phyloP scores from a whole-genome alignment of 176 grass and related monocot genomes.

The barley (Hordeum vulgare) region DNA sequence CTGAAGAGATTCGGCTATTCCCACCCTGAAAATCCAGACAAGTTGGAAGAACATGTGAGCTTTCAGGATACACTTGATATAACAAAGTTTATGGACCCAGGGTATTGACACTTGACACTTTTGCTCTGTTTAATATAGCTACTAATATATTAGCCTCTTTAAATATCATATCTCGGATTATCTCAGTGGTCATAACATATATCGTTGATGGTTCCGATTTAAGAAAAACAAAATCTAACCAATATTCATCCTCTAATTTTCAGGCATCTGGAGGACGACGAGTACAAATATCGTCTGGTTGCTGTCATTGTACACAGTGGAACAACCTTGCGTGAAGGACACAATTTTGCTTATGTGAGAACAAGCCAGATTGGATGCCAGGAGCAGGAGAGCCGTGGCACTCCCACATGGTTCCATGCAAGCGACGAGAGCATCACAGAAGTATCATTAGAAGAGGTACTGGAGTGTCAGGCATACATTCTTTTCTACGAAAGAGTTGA shows the following conservation, averaged over 20 bases:
- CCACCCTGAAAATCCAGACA: neutral
- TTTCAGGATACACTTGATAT: conserved; percentile 54
- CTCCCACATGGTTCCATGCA: conserved; percentile 39
- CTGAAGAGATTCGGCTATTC: conserved; percentile 49
- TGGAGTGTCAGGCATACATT: conserved; percentile 51
- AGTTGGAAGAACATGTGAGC: conserved; percentile 32
- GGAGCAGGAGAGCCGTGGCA: neutral
- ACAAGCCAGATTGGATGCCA: neutral
- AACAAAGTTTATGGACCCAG: conserved; percentile 26
- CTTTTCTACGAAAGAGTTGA: conserved; percentile 59
- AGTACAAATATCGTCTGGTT: conserved; percentile 17
- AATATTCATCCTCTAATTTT: neutral
- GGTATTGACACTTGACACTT: conserved; percentile 17
- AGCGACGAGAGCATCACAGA: conserved; percentile 24
- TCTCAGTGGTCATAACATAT: neutral
- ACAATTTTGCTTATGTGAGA: conserved; percentile 47
- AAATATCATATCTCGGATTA: neutral
- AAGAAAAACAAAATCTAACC: neutral
- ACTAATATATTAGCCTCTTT: neutral
- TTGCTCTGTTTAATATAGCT: neutral
- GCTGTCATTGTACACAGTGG: conserved; percentile 30
- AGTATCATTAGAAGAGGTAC: conserved; percentile 29
- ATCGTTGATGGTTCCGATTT: neutral
- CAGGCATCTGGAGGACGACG: conserved; percentile 1
- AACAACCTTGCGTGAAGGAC: neutral